These are phyloP conservation scores for Plasmodium malariae DNA, from an alignment of 169 alveolate species.

Conservation along the genomic window DNA sequence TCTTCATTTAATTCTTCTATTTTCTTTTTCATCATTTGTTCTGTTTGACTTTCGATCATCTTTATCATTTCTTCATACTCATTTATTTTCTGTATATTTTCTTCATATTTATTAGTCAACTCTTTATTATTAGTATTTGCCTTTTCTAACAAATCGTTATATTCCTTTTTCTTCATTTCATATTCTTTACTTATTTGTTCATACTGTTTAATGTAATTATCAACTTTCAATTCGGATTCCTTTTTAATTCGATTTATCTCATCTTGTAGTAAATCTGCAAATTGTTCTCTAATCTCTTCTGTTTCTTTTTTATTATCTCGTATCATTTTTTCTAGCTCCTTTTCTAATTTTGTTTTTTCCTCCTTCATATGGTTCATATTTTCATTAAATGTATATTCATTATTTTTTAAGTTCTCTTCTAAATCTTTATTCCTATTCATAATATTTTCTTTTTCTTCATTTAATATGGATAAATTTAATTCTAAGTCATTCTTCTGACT, in stretches of 20 bases:
- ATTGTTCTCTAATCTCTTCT: slow-evolving; percentile 65
- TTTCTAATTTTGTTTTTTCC: slow-evolving; percentile 37
- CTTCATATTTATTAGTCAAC: slow-evolving; percentile 55
- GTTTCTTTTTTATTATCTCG: slow-evolving; percentile 38
- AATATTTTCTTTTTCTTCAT: slow-evolving; percentile 55
- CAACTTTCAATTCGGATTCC: slow-evolving; percentile 51
- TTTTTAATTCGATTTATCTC: slow-evolving; percentile 64
- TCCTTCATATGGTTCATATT: slow-evolving; percentile 28
- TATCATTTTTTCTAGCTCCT: slow-evolving; percentile 25
- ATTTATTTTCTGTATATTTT: slow-evolving; percentile 71
- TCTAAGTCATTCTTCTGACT: slow-evolving; percentile 38
- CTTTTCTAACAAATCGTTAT: slow-evolving; percentile 44
- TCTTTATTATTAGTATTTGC: slow-evolving; percentile 56
- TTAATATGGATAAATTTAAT: slow-evolving; percentile 35
- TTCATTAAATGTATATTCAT: slow-evolving; percentile 42
- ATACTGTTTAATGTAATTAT: slow-evolving; percentile 37
- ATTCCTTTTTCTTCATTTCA: slow-evolving; percentile 49
- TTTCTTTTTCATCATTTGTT: slow-evolving; percentile 45
- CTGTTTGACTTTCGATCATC: slow-evolving; percentile 58
- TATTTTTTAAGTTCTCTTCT: slow-evolving; percentile 67
- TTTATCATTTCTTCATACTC: slow-evolving; percentile 73
- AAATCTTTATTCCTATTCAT: slow-evolving; percentile 17
- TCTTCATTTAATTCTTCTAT: slow-evolving; percentile 71
- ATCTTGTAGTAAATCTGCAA: slow-evolving; percentile 55
- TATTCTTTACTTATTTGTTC: slow-evolving; percentile 61